phyloP scores from a whole-genome alignment of 805 yeast genomes.

The Spathaspora arborariae region DNA sequence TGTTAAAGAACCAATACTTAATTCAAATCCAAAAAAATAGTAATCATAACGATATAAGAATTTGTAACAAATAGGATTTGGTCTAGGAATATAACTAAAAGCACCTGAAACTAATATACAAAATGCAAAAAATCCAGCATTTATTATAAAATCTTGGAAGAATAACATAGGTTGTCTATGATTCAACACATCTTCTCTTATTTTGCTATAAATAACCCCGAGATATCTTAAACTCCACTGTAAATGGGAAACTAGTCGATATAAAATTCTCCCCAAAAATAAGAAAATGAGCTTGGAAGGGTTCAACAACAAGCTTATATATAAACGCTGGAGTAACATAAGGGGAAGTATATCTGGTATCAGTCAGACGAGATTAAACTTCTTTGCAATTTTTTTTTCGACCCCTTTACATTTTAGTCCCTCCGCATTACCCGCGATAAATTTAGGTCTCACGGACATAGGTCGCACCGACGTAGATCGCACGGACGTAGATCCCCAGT shows the following conservation, averaged over 20 bases:
- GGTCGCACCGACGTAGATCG: too few relatives aligned
- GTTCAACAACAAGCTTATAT: neutral
- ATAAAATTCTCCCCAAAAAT: neutral
- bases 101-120: neutral
- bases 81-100: constrained; percentile 7
- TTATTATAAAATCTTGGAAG: constrained; percentile 2
- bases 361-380: neutral
- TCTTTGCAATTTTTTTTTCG: neutral
- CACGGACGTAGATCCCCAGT: too few relatives aligned
- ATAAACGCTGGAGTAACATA: neutral
- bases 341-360: neutral
- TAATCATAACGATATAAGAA: constrained; percentile 7
- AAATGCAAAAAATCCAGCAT: neutral
- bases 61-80: constrained; percentile 6
- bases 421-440: too few relatives aligned
- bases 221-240: neutral
- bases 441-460: too few relatives aligned
- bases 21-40: constrained; percentile 7
- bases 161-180: neutral
- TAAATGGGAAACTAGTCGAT: neutral
- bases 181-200: constrained; percentile 4
- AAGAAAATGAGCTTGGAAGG: neutral
- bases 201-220: neutral
- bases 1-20: constrained; percentile 4
- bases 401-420: neutral